These are phyloP conservation scores for Pleurotus giganteus DNA, from an alignment of 768 basidiomycete species.

Conservation along the genomic window DNA sequence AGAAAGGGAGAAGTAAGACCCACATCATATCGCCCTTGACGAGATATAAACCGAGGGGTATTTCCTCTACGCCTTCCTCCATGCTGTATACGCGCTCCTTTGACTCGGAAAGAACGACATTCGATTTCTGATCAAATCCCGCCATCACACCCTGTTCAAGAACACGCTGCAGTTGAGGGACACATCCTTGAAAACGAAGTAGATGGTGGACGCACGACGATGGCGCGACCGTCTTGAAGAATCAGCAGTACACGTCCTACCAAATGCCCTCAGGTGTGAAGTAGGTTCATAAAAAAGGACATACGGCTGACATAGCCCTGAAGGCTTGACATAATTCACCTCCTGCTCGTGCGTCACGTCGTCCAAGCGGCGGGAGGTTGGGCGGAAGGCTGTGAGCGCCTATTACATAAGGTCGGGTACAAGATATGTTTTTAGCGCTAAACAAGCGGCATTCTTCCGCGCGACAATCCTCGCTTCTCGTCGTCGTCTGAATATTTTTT, in stretches of 20 bases:
- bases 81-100: slow-evolving; percentile 90
- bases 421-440: too few relatives aligned
- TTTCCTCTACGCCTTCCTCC: slow-evolving; percentile 93
- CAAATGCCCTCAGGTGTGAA: not conserved
- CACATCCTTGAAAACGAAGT: not conserved
- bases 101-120: slow-evolving; percentile 91
- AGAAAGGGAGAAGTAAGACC: slow-evolving; percentile 30
- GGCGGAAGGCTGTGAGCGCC: not conserved
- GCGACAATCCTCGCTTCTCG: too few relatives aligned
- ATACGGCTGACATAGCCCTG: slow-evolving; percentile 89
- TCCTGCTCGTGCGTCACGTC: slow-evolving; percentile 4
- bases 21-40: slow-evolving; percentile 99
- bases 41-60: slow-evolving; percentile 91
- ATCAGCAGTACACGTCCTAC: slow-evolving; percentile 89
- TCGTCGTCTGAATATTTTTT: too few relatives aligned
- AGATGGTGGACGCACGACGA: slow-evolving; percentile 64
- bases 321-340: slow-evolving; percentile 73
- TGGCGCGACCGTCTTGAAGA: slow-evolving; percentile 93
- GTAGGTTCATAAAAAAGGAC: slow-evolving; percentile 21
- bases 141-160: slow-evolving; percentile 74
- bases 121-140: slow-evolving; percentile 94
- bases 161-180: slow-evolving; percentile 3
- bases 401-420: not conserved
- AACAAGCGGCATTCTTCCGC: too few relatives aligned
- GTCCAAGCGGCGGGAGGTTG: not conserved